phyloP scores from a whole-genome alignment of 1,139 yeast species.

The Blastobotrys capitulatus region DNA sequence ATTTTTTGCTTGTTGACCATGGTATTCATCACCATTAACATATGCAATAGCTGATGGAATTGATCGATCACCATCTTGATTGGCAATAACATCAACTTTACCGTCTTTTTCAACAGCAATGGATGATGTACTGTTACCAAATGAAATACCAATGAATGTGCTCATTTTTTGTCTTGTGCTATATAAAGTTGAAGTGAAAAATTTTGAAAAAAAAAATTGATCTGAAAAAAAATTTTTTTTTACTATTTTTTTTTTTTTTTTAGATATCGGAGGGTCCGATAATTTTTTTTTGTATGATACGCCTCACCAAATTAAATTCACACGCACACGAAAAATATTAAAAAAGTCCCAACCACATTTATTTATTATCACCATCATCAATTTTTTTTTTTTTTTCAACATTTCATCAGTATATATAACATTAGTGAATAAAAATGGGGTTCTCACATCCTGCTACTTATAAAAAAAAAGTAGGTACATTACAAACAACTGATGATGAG shows the following conservation, averaged over 20 bases:
- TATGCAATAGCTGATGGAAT: slow-evolving; percentile 91
- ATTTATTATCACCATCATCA: not conserved
- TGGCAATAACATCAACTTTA: slow-evolving; percentile 93
- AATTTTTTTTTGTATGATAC: no score
- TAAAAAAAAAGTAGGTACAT: slow-evolving; percentile 27
- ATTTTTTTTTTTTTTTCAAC: not conserved
- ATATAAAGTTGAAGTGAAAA: not conserved
- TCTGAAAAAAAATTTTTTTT: not conserved
- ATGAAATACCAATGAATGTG: slow-evolving; percentile 87
- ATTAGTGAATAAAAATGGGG: not conserved
- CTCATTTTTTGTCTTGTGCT: slow-evolving; percentile 4
- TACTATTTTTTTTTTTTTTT: not conserved
- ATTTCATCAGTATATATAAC: not conserved
- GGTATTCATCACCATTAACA: slow-evolving; percentile 92
- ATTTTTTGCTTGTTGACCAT: slow-evolving; percentile 92
- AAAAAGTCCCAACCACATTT: slow-evolving; percentile 2
- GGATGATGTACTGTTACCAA: slow-evolving; percentile 94
- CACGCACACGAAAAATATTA: no score
- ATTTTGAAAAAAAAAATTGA: not conserved
- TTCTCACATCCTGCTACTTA: slow-evolving; percentile 23
- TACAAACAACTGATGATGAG: slow-evolving; percentile 20
- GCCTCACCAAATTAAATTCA: no score
- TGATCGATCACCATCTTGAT: slow-evolving; percentile 98
- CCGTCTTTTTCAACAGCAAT: slow-evolving; percentile 93
- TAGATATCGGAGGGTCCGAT: no score